These are phyloP conservation scores for Pseudozyma tsukubaensis DNA, from an alignment of 1,284 basidiomycete species.

Conservation along the genomic window DNA sequence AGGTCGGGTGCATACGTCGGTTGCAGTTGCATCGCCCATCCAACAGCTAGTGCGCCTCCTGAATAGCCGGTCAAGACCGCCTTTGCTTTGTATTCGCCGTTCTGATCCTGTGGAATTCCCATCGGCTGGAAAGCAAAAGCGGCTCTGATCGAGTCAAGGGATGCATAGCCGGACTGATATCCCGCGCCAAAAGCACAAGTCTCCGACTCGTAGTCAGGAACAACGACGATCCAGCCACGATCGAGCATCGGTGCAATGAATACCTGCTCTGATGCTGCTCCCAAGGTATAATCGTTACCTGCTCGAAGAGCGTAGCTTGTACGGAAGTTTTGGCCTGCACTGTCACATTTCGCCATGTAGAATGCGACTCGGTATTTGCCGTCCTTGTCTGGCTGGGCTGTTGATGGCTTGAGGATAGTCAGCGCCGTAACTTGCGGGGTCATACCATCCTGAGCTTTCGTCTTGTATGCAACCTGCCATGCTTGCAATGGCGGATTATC, in stretches of 20 bases:
- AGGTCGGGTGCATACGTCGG: slow-evolving; percentile 55
- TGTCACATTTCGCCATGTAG: slow-evolving; percentile 49
- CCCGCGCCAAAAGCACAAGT: slow-evolving; percentile 60
- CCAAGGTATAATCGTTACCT: slow-evolving; percentile 31
- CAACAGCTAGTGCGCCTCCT: slow-evolving; percentile 62
- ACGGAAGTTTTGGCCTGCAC: slow-evolving; percentile 40
- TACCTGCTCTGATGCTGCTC: slow-evolving; percentile 54
- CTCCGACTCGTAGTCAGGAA: slow-evolving; percentile 64
- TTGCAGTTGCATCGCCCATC: slow-evolving; percentile 61
- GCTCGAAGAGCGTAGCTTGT: slow-evolving; percentile 46
- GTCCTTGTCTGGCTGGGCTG: slow-evolving; percentile 24
- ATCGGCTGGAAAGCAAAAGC: slow-evolving; percentile 47
- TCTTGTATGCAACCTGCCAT: slow-evolving; percentile 56
- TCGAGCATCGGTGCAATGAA: slow-evolving; percentile 56
- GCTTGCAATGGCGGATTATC: slow-evolving; percentile 41
- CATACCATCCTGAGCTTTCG: slow-evolving; percentile 45
- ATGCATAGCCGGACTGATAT: slow-evolving; percentile 49
- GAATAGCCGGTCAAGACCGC: slow-evolving; percentile 62
- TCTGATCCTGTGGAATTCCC: slow-evolving; percentile 23
- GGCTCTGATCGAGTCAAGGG: slow-evolving; percentile 59
- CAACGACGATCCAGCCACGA: slow-evolving; percentile 55
- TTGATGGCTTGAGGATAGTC: slow-evolving; percentile 46
- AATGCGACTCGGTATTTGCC: slow-evolving; percentile 33
- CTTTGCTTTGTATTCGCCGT: slow-evolving; percentile 27
- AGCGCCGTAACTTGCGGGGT: slow-evolving; percentile 47